Evolutionary conservation across 2,329 filamentous ascomycete genomes (phyloP).

Genomic region (Bipolaris cookei): DNA sequence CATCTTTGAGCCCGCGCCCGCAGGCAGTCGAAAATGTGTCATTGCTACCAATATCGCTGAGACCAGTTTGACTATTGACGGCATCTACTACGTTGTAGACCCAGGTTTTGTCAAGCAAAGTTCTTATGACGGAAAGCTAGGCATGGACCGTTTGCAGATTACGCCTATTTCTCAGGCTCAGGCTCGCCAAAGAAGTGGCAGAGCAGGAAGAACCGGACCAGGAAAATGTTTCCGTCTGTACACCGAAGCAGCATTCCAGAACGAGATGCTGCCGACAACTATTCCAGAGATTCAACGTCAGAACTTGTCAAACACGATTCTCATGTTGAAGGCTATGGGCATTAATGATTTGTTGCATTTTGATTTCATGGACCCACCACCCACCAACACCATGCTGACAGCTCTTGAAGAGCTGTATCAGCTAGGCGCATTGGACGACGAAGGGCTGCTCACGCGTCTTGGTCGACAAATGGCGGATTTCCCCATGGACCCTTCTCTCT

Average conservation of each 20-base stretch:
- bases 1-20: conserved; percentile 92
- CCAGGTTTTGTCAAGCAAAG: conserved; percentile 98
- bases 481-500: conserved; percentile 92
- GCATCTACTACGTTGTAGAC: conserved; percentile 96
- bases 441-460: conserved; percentile 88
- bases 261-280: conserved; percentile 94
- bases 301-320: conserved; percentile 88
- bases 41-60: conserved; percentile 99
- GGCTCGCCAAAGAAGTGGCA: conserved; percentile 90
- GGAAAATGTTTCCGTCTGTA: conserved; percentile 91
- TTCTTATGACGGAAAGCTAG: conserved; percentile 93
- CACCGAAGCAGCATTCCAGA: conserved; percentile 93
- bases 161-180: conserved; percentile 97
- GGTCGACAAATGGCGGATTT: conserved; percentile 99
- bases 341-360: conserved; percentile 98
- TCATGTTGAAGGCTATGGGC: conserved; percentile 99
- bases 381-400: conserved; percentile 96
- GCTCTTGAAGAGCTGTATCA: conserved; percentile 95
- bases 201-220: conserved; percentile 91
- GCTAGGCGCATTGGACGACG: conserved; percentile 88
- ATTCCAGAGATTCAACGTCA: conserved; percentile 97
- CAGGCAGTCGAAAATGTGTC: conserved; percentile 87
- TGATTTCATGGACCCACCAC: conserved; percentile 98
- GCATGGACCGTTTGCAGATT: conserved; percentile 95
- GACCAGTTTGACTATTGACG: conserved; percentile 96